Base-by-base conservation (phyloP, 306 rosid genomes). In the Glycine tomentella region DNA sequence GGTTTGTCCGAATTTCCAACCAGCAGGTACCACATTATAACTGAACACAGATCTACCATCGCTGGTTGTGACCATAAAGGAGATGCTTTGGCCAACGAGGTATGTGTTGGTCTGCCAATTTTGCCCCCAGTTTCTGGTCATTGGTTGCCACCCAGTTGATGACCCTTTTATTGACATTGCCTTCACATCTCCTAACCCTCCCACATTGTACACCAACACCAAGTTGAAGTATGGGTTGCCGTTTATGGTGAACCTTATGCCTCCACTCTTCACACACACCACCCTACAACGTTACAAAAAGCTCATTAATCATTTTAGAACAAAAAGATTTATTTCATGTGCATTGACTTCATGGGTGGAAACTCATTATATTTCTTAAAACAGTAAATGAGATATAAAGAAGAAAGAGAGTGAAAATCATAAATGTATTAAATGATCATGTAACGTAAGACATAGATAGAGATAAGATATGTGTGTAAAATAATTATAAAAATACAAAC, bases 51-150 rank as follows among this genome's bases (percentile, higher is more conserved):
- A 83, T 61, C 61, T 45, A 3, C 94, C 94, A 69, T 90, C 94
- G 16, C 94, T 90, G n/a, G 88, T 74, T 10, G 94, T 90, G 75
- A 90, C 86, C 20, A 78, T 86, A 75, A 92, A 88, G 3, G 94
- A 90, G 2, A 90, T 88, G 58, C 77, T 72, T 40, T 90, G 92
- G 13, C 92, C 92, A 6, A 88, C 86, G 5, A 90, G 84, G 70
- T 79, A 65, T 8, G 85, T 66, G 79, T 87, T 90, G 75, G 87
- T 87, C 52, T 92, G 92, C 94, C 97, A 92, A 44, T 92, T 92
- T 70, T 92, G 91, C 1, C 94, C 97, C 94, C 92, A 88, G 17
- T 92, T 92, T 69, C 91, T 83, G 0, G 88, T 88, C 94, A 90
- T 83, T 69, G 83, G 4, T 42, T 80, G 86, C 94, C 97, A 92